Percentiles rank a stretch among this genome's conserved stretches.
phyloP scores from a whole-genome alignment of 768 basidiomycete genomes.

The Leccinellum albellum region DNA sequence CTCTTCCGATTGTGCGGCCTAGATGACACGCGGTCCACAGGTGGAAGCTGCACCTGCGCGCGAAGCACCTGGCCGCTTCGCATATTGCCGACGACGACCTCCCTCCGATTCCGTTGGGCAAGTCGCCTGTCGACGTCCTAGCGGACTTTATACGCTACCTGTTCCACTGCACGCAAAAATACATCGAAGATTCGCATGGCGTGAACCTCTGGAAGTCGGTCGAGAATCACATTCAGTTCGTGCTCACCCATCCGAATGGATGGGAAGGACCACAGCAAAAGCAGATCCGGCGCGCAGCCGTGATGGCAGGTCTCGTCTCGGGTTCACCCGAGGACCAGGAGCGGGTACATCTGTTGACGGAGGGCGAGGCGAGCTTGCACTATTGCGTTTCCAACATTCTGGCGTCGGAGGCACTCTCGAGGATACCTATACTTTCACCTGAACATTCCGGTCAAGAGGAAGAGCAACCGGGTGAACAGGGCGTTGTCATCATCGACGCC shows the following conservation, averaged over 20 bases:
- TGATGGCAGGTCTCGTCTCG: conserved; percentile 47
- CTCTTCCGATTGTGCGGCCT: neutral
- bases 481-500: conserved; percentile 48
- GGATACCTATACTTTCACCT: conserved; percentile 15
- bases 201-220: conserved; percentile 43
- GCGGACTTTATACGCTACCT: conserved; percentile 48
- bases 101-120: conserved; percentile 40
- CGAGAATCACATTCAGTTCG: conserved; percentile 42
- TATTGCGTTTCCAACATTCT: conserved; percentile 50
- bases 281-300: conserved; percentile 52
- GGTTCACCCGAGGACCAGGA: conserved; percentile 35
- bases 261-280: conserved; percentile 62
- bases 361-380: conserved; percentile 61
- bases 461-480: conserved; percentile 24
- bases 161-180: conserved; percentile 39
- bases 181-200: conserved; percentile 50
- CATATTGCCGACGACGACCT: conserved; percentile 33
- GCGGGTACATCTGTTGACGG: conserved; percentile 55
- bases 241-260: conserved; percentile 62
- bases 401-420: conserved; percentile 30
- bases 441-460: conserved; percentile 20
- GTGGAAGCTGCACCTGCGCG: conserved; percentile 39
- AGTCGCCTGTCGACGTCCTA: conserved; percentile 40
- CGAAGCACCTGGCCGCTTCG: conserved; percentile 30
- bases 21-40: conserved; percentile 10